phyloP scores from a whole-genome alignment of 495 filamentous ascomycete species.

The Tuber aestivum region DNA sequence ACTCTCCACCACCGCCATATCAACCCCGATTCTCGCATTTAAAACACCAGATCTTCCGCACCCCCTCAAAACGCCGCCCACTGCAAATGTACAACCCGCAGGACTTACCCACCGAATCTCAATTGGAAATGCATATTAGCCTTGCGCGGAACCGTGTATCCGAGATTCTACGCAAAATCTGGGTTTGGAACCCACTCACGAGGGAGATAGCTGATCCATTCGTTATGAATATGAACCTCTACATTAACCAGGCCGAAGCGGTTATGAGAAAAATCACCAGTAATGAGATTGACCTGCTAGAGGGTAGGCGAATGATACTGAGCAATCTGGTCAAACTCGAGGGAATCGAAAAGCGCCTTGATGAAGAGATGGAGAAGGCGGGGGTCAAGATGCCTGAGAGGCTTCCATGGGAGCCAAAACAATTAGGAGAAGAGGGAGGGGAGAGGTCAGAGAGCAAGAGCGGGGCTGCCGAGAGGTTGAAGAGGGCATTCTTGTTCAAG shows the following conservation, averaged over 20 bases:
- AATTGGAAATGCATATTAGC: background rate
- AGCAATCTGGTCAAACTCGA: background rate
- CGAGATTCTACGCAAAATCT: background rate
- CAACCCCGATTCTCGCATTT: background rate
- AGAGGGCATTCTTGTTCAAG: background rate
- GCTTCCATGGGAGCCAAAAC: background rate
- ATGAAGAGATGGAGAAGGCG: background rate
- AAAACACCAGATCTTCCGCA: background rate
- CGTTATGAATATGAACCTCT: conserved; percentile 4
- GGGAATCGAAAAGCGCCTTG: background rate
- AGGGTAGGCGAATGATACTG: background rate
- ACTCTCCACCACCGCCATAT: background rate
- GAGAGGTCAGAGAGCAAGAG: background rate
- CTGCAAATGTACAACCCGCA: background rate
- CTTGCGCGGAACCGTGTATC: background rate
- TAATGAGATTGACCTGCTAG: background rate
- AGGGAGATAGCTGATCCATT: background rate
- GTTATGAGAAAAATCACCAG: background rate
- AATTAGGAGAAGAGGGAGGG: background rate
- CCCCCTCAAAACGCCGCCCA: background rate
- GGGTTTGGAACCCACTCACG: background rate
- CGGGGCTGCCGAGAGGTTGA: background rate
- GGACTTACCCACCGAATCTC: background rate
- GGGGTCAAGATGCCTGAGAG: background rate
- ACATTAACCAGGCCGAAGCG: background rate